Conservation (phyloP, 2,329 filamentous ascomycete genomes). For the Hymenotorrendiella dingleyae region DNA sequence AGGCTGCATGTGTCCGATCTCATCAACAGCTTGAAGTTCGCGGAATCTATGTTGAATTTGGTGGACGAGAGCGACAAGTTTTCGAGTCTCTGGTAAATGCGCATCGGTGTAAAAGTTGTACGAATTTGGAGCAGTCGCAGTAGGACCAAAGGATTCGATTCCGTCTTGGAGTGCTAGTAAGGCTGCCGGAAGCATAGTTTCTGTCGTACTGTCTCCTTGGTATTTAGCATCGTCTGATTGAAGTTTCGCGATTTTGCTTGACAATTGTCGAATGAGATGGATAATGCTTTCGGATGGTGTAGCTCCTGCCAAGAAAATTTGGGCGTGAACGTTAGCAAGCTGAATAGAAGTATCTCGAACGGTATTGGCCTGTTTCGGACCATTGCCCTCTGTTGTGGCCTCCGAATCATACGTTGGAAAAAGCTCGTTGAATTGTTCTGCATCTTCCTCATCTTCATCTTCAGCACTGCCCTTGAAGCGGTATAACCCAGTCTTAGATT, state of each 20-base stretch:
- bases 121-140: conserved; percentile 34
- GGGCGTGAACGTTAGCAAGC: conserved; percentile 54
- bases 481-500: conserved; percentile 71
- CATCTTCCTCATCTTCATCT: conserved; percentile 67
- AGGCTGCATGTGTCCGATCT: conserved; percentile 67
- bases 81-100: conserved; percentile 70
- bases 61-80: conserved; percentile 63
- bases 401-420: conserved; percentile 70
- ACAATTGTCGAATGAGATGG: conserved; percentile 25
- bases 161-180: conserved; percentile 61
- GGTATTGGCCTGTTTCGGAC: conserved; percentile 5
- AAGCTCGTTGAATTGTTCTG: conserved; percentile 69
- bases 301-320: conserved; percentile 30
- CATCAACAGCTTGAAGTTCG: conserved; percentile 60
- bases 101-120: conserved; percentile 90
- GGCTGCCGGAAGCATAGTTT: conserved; percentile 58
- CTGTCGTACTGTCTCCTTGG: conserved; percentile 36
- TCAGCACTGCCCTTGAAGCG: conserved; percentile 74
- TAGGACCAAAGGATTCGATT: conserved; percentile 40
- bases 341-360: conserved; percentile 40
- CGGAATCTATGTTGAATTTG: conserved; percentile 67
- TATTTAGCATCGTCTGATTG: conserved; percentile 11
- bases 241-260: conserved; percentile 20
- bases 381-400: conserved; percentile 17
- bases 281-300: conserved; percentile 23